A percentile compares a stretch with the other conserved stretches of the same genome.
Evolutionary conservation across 1,284 basidiomycete species (phyloP).

Genomic region (Boletus semigastroideus): DNA sequence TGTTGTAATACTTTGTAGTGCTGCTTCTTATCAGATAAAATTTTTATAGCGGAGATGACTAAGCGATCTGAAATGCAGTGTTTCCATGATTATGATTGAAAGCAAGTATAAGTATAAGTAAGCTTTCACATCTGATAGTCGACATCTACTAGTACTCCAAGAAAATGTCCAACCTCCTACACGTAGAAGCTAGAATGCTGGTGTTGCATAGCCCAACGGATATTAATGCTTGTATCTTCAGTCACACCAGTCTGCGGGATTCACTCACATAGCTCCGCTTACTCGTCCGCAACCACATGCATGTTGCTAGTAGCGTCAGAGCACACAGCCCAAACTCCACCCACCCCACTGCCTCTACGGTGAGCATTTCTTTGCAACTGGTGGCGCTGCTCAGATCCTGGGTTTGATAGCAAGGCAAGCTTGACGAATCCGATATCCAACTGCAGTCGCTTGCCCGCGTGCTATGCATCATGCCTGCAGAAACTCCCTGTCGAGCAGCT

Average conservation of each 20-base stretch:
- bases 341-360: constrained; percentile 73
- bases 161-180: constrained; percentile 8
- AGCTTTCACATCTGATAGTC: too few relatives aligned
- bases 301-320: constrained; percentile 56
- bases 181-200: constrained; percentile 38
- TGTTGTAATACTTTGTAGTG: not conserved
- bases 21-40: constrained; percentile 29
- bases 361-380: constrained; percentile 68
- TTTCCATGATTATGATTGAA: too few relatives aligned
- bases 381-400: constrained; percentile 23
- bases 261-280: constrained; percentile 47
- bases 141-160: not conserved
- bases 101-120: too few relatives aligned
- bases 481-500: constrained; percentile 48
- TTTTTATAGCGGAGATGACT: constrained; percentile 14
- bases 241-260: constrained; percentile 39
- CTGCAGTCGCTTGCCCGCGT: constrained; percentile 58
- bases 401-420: constrained; percentile 20
- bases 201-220: constrained; percentile 11
- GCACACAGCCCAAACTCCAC: constrained; percentile 67
- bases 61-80: constrained; percentile 9
- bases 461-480: constrained; percentile 63
- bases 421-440: constrained; percentile 46
- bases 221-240: constrained; percentile 21
- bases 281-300: constrained; percentile 56